Percentiles rank a stretch among this genome's conserved stretches.
Conservation (phyloP, 2,329 filamentous ascomycete species). For the Cercospora zeae-maydis region DNA sequence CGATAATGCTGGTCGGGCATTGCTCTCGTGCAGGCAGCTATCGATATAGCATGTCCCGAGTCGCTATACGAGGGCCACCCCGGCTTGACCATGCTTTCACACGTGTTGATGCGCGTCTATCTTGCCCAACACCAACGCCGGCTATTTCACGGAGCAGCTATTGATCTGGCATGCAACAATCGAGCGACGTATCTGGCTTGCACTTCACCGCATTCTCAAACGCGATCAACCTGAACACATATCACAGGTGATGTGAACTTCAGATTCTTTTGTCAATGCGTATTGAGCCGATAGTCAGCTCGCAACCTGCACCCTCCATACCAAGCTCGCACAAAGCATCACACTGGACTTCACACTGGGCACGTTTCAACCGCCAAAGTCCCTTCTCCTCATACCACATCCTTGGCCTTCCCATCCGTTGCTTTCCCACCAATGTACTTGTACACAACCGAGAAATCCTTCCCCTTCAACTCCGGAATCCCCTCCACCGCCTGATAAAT, state of each 20-base stretch:
- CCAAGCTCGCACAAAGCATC: background rate
- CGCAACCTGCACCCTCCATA: background rate
- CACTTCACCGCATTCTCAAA: background rate
- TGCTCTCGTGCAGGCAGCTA: background rate
- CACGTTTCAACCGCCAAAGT: background rate
- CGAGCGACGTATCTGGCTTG: background rate
- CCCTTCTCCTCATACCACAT: background rate
- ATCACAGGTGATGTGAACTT: background rate
- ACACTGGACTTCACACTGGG: conserved; percentile 8
- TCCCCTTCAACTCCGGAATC: conserved; percentile 45
- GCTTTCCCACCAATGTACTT: conserved; percentile 49
- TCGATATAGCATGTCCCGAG: background rate
- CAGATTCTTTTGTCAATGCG: background rate
- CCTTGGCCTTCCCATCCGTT: conserved; percentile 11
- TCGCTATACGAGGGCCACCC: background rate
- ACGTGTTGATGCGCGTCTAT: background rate
- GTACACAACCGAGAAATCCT: conserved; percentile 52
- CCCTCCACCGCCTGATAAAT: conserved; percentile 47
- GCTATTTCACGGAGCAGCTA: background rate
- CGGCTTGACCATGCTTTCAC: background rate
- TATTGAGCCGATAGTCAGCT: background rate
- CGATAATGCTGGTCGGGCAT: background rate
- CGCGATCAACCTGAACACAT: background rate
- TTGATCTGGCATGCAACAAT: background rate
- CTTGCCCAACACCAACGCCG: background rate